Conservation (phyloP, 2,329 filamentous ascomycete genomes). For the Pseudogymnoascus sp. region DNA sequence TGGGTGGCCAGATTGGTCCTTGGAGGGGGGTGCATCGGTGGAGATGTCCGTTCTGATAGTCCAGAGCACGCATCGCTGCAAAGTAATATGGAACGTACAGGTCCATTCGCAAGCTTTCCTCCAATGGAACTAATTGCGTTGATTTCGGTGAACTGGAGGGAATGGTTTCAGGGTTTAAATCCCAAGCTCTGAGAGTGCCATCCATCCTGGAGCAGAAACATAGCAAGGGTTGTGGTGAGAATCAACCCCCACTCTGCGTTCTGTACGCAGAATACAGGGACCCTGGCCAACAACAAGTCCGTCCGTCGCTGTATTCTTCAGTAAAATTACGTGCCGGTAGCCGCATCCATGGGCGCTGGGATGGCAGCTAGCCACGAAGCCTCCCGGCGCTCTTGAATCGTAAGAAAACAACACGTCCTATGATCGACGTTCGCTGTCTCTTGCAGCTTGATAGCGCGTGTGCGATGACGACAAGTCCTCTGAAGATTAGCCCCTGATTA, state of each 20-base stretch:
- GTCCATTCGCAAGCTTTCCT: background rate
- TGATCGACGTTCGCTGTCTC: background rate
- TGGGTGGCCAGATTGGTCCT: background rate
- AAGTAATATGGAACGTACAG: background rate
- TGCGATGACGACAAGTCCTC: background rate
- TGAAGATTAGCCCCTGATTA: background rate
- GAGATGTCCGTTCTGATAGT: background rate
- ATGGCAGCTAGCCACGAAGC: background rate
- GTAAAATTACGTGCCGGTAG: background rate
- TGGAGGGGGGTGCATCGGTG: background rate
- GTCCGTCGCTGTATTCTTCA: background rate
- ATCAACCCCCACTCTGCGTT: background rate
- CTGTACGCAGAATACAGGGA: background rate
- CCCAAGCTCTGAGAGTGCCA: background rate
- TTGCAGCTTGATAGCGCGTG: background rate
- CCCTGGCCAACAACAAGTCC: background rate
- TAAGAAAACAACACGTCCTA: background rate
- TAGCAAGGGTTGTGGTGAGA: background rate
- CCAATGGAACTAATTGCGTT: background rate
- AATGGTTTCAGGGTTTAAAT: background rate
- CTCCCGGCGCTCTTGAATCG: background rate
- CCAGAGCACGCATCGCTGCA: background rate
- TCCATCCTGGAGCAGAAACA: background rate
- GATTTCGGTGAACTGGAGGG: background rate
- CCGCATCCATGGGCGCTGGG: background rate